phyloP scores from a whole-genome alignment of 2,329 filamentous ascomycete genomes.

The Aspergillus sp. region DNA sequence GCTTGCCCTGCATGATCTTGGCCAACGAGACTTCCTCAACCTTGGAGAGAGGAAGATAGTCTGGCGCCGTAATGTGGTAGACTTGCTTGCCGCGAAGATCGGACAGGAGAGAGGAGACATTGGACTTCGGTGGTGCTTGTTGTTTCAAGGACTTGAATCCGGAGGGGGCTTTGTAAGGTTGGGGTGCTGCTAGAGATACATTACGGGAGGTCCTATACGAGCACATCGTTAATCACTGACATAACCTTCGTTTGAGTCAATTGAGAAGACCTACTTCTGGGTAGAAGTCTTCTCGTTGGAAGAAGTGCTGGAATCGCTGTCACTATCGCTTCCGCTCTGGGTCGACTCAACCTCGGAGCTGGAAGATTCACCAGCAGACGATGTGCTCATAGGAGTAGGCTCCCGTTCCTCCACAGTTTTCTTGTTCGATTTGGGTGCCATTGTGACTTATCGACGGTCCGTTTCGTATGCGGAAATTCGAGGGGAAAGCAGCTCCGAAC shows the following conservation, averaged over 20 bases:
- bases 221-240: neutral
- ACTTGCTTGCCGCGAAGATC: slow-evolving; percentile 49
- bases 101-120: slow-evolving; percentile 38
- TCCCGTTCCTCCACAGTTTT: slow-evolving; percentile 21
- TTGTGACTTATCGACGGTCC: slow-evolving; percentile 13
- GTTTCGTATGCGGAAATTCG: neutral
- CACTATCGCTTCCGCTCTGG: slow-evolving; percentile 17
- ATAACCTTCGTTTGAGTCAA: neutral
- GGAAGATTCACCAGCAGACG: slow-evolving; percentile 13
- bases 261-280: neutral
- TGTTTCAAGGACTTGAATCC: slow-evolving; percentile 45
- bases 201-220: slow-evolving; percentile 11
- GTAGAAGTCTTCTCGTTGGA: neutral
- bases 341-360: slow-evolving; percentile 13
- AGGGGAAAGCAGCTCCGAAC: neutral
- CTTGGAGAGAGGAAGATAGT: slow-evolving; percentile 46
- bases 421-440: slow-evolving; percentile 30
- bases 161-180: slow-evolving; percentile 45
- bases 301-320: slow-evolving; percentile 14
- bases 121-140: slow-evolving; percentile 34
- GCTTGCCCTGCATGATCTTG: slow-evolving; percentile 43
- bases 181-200: slow-evolving; percentile 29
- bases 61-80: slow-evolving; percentile 52
- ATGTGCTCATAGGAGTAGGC: slow-evolving; percentile 16
- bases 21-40: slow-evolving; percentile 49